These are phyloP conservation scores for Nelumbo lutea DNA, from an alignment of 164 flowering plant species.

Conservation along the genomic window DNA sequence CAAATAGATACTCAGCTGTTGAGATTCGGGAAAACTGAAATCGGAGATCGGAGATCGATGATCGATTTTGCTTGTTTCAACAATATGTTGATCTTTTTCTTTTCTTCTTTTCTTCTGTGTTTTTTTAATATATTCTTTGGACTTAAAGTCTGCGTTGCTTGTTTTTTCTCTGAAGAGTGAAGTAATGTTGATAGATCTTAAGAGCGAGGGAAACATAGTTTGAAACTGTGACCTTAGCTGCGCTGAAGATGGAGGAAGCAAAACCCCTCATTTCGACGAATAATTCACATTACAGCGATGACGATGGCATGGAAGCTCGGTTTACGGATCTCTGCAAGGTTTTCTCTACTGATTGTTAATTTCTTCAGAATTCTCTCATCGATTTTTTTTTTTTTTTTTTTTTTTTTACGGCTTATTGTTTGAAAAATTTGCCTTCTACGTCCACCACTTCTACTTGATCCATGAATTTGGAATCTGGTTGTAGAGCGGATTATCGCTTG, in stretches of 20 bases:
- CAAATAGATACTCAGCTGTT: neutral
- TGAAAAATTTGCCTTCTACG: neutral
- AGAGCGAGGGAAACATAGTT: neutral
- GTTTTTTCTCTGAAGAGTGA: neutral
- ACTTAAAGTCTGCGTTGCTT: constrained; percentile 6
- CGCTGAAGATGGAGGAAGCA: constrained; percentile 30
- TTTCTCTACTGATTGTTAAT: neutral
- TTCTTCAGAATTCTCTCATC: neutral
- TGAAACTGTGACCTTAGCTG: constrained; percentile 13
- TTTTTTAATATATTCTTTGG: neutral
- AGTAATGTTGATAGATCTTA: constrained; percentile 11
- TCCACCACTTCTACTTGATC: neutral
- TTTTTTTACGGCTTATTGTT: no score
- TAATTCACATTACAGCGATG: constrained; percentile 11
- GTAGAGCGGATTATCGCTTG: constrained; percentile 52
- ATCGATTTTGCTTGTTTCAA: neutral
- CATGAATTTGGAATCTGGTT: constrained; percentile 4
- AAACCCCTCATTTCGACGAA: constrained; percentile 18
- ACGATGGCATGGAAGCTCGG: constrained; percentile 24
- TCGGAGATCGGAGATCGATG: neutral
- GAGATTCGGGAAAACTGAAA: neutral
- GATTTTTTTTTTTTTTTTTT: neutral
- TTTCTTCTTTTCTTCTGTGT: neutral
- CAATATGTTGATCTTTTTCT: constrained; percentile 1
- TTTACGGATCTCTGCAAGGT: constrained; percentile 67